phyloP scores from a whole-genome alignment of 108 stramenopile species.

The Nitzschia sp. region DNA sequence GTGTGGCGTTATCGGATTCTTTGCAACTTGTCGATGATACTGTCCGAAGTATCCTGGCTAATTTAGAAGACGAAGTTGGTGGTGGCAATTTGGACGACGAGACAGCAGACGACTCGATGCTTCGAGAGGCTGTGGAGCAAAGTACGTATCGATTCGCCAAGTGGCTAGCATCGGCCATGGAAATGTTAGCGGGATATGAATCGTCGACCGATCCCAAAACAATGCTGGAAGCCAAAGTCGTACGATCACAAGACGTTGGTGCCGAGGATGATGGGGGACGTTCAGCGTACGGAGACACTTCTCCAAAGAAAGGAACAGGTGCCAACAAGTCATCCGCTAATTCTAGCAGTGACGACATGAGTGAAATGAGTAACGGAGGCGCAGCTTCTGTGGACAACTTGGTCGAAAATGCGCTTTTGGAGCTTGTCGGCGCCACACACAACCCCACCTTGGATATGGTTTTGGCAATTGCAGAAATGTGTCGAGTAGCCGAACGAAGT shows the following conservation, averaged over 20 bases:
- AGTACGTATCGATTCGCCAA: slow-evolving; percentile 63
- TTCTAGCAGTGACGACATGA: slow-evolving; percentile 7
- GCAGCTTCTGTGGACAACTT: not conserved
- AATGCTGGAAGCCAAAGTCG: slow-evolving; percentile 34
- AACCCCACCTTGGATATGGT: slow-evolving; percentile 26
- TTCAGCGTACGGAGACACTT: not conserved
- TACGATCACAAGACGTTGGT: slow-evolving; percentile 13
- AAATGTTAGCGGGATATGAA: slow-evolving; percentile 76
- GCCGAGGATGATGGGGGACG: slow-evolving; percentile 11
- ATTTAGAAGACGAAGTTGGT: not conserved
- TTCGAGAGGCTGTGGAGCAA: slow-evolving; percentile 69
- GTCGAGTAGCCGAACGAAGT: slow-evolving; percentile 68
- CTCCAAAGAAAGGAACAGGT: not conserved
- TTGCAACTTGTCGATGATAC: slow-evolving; percentile 85
- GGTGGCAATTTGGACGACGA: slow-evolving; percentile 18
- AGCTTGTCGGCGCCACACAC: not conserved
- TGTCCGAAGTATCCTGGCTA: slow-evolving; percentile 58
- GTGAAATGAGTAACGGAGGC: not conserved
- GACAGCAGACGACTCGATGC: slow-evolving; percentile 45
- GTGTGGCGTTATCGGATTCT: slow-evolving; percentile 74
- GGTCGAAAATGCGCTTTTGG: slow-evolving; percentile 14
- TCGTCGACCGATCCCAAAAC: slow-evolving; percentile 27
- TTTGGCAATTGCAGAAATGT: slow-evolving; percentile 80
- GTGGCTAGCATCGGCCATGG: slow-evolving; percentile 77
- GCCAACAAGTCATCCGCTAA: not conserved